phyloP scores from a whole-genome alignment of 352 stramenopile genomes.

The Globisporangium acanthophoron region DNA sequence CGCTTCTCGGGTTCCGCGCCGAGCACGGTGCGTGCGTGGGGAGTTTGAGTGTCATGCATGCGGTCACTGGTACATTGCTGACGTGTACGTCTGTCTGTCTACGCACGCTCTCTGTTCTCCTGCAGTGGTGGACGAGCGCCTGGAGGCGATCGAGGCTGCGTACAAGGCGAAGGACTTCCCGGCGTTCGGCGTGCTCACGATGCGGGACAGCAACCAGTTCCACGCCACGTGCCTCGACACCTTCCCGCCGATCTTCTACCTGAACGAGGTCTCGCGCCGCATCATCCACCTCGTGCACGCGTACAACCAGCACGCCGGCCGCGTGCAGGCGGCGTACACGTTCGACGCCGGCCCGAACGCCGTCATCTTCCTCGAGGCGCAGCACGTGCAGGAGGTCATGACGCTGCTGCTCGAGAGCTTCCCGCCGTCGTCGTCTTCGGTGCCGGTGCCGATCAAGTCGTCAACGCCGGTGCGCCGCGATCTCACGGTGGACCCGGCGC shows the following conservation, averaged over 20 bases:
- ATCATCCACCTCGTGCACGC: constrained; percentile 89
- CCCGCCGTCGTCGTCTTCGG: constrained; percentile 18
- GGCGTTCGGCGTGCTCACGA: constrained; percentile 95
- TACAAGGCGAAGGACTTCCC: constrained; percentile 92
- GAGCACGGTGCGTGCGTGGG: constrained; percentile 18
- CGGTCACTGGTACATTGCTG: no score
- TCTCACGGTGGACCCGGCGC: constrained; percentile 9
- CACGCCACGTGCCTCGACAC: constrained; percentile 98
- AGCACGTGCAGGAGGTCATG: constrained; percentile 62
- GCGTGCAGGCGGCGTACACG: constrained; percentile 93
- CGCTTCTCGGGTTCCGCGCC: constrained; percentile 86
- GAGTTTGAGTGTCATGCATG: neutral
- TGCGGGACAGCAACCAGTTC: constrained; percentile 98
- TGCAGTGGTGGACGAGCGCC: constrained; percentile 75
- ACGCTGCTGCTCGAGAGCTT: constrained; percentile 53
- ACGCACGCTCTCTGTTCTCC: neutral
- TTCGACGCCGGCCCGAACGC: constrained; percentile 99
- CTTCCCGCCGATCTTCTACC: constrained; percentile 98
- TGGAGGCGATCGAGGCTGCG: constrained; percentile 87
- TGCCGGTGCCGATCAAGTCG: constrained; percentile 26
- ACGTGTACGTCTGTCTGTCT: neutral
- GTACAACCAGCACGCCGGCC: constrained; percentile 85
- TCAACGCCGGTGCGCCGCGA: constrained; percentile 18
- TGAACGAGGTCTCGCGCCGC: constrained; percentile 91
- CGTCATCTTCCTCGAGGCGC: constrained; percentile 87